Evolutionary conservation across 192 early-diverging fungal genomes (phyloP).

Genomic region (Entrophospora sp.): DNA sequence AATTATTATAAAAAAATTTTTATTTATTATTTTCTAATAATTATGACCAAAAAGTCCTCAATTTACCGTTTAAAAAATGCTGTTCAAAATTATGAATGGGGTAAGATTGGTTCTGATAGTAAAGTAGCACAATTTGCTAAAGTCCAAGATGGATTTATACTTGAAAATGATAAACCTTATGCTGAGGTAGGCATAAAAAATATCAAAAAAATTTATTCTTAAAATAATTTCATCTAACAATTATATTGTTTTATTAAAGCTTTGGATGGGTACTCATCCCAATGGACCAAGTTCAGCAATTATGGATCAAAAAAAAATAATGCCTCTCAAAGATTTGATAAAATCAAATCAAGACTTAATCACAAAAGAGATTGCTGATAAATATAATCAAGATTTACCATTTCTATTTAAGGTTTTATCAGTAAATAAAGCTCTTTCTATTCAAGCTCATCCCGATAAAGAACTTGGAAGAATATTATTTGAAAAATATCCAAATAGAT

Average conservation of each 20-base stretch:
- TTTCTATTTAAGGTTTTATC: constrained; percentile 96
- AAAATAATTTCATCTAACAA: background rate
- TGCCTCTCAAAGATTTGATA: constrained; percentile 56
- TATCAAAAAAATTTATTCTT: background rate
- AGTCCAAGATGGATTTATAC: constrained; percentile 38
- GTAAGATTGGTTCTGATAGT: constrained; percentile 69
- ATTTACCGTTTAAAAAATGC: constrained; percentile 58
- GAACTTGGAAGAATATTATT: constrained; percentile 66
- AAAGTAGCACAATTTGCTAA: constrained; percentile 83
- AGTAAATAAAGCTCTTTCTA: constrained; percentile 83
- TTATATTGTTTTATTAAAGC: constrained; percentile 32
- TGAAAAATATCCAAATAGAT: constrained; percentile 62
- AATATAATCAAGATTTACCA: constrained; percentile 76
- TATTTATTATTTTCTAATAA: too few relatives aligned
- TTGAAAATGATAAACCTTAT: constrained; percentile 68
- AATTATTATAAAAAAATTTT: too few relatives aligned
- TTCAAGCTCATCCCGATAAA: constrained; percentile 98
- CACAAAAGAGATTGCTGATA: constrained; percentile 39
- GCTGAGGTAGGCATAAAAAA: constrained; percentile 58
- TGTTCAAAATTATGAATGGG: constrained; percentile 95
- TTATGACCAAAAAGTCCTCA: too few relatives aligned
- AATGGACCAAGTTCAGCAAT: constrained; percentile 80
- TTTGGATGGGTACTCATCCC: constrained; percentile 99
- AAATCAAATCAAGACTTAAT: constrained; percentile 46
- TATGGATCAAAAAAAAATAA: constrained; percentile 28